Percentiles rank a stretch among this genome's conserved stretches.
Evolutionary conservation across 2,329 filamentous ascomycete genomes (phyloP).

Genomic region (Talaromyces sp.): DNA sequence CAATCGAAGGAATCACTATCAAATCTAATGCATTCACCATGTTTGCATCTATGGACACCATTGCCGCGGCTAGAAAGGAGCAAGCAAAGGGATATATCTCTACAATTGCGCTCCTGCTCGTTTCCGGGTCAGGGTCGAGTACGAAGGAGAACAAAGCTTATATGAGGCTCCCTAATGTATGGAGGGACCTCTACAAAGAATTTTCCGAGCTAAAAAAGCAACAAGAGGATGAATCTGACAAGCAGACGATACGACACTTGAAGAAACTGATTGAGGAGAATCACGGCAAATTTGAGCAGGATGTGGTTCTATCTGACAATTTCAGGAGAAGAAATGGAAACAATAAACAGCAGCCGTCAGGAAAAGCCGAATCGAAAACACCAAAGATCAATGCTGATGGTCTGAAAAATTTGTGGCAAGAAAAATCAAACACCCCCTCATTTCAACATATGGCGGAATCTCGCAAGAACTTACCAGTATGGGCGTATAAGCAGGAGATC

Average conservation of each 20-base stretch:
- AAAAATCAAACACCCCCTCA: constrained; percentile 48
- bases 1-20: constrained; percentile 42
- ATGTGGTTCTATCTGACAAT: constrained; percentile 71
- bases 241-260: constrained; percentile 63
- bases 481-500: constrained; percentile 74
- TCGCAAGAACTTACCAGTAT: constrained; percentile 84
- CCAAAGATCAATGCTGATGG: constrained; percentile 34
- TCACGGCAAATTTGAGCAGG: constrained; percentile 57
- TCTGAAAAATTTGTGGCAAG: constrained; percentile 50
- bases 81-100: constrained; percentile 88
- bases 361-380: constrained; percentile 25
- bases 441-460: constrained; percentile 77
- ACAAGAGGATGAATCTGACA: constrained; percentile 67
- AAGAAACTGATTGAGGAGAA: constrained; percentile 41
- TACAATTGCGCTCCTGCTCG: constrained; percentile 74
- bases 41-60: constrained; percentile 67
- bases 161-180: constrained; percentile 70
- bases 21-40: constrained; percentile 47
- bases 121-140: constrained; percentile 75
- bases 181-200: constrained; percentile 83
- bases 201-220: constrained; percentile 68
- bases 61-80: constrained; percentile 69
- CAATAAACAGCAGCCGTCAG: constrained; percentile 27
- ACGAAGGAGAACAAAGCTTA: constrained; percentile 82
- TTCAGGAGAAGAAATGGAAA: constrained; percentile 57